Base-by-base conservation (phyloP, 2,329 filamentous ascomycete species). In the Raffaelea arxii region DNA sequence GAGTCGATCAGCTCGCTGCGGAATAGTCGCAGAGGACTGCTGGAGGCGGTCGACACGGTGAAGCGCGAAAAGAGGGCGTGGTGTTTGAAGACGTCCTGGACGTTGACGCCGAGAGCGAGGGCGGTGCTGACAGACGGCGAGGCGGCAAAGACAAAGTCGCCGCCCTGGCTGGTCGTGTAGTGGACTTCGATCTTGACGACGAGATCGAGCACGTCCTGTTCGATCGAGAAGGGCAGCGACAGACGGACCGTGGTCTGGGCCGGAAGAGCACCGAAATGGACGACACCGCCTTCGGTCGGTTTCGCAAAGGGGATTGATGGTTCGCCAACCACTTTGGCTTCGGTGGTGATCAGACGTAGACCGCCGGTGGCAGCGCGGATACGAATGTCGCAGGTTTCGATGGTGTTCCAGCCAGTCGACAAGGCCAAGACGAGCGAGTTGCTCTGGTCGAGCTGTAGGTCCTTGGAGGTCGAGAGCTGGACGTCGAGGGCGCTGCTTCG, bases 71-170 rank as follows among this genome's bases (percentile, higher is more conserved):
- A 92, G 0, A 97, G 72, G 0, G 79, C 74, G 7, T 80, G 69
- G 52, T 87, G 80, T 60, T 95, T 94, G 70, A 97, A 97, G 24
- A 94, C 79, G 56, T 98, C 92, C 57, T 97, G 90, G 6, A 98
- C 92, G 54, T 97, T 97, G 51, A 98, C 92, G 3, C 91, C 90
- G 4, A 98, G 72, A 0, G 88, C 86, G 4, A 98, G 70, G 1
- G 84, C 76, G 2, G 92, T 83, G 3, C 82, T 75, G 19, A 94
- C 72, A 4, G 72, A 77, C 19, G 77, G 75, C 7, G 74, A 71
- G 16, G 75, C 77, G 16, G 78, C 74, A 59, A 82, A 84, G 46
- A 73, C 70, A 53, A 87, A 86, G 7, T 68, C 70, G 3, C 82
- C 84, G 3, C 32, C 32, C 32, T 77, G 66, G 1, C 78, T 70